Conservation (phyloP, 2,329 filamentous ascomycete genomes). For the Xylaria digitata region DNA sequence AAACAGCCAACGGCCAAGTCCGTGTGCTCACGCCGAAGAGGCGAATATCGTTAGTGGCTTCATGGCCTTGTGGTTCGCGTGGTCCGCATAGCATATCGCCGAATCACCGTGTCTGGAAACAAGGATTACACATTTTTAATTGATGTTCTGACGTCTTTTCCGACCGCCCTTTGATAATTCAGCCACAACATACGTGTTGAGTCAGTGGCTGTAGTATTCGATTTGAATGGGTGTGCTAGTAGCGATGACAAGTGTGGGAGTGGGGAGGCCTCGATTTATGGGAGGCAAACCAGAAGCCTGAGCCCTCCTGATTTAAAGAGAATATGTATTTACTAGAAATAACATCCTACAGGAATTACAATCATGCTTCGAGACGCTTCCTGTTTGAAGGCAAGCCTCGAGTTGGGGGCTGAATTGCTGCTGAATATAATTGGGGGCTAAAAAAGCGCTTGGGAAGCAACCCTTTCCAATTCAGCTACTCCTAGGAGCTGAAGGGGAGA, state of each 20-base stretch:
- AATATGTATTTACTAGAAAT: conserved; percentile 12
- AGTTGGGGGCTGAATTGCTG: conserved; percentile 25
- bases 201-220: too few species aligned
- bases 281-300: conserved; percentile 2
- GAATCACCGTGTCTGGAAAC: background rate
- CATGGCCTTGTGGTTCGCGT: background rate
- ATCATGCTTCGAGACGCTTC: background rate
- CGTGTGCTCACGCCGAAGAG: background rate
- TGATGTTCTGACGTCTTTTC: background rate
- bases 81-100: background rate
- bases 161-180: background rate
- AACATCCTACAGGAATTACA: background rate
- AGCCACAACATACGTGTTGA: background rate
- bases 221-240: background rate
- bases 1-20: background rate
- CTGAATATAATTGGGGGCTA: conserved; percentile 21
- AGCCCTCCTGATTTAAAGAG: background rate
- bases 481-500: conserved; percentile 14
- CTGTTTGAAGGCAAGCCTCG: background rate
- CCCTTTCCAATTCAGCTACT: conserved; percentile 5
- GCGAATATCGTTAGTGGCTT: background rate
- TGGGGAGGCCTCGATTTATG: conserved; percentile 23
- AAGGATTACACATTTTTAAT: background rate
- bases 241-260: background rate
- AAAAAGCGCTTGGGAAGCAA: background rate